Base-by-base conservation (phyloP, 2,329 filamentous ascomycete species). In the Samsoniella hepiali region DNA sequence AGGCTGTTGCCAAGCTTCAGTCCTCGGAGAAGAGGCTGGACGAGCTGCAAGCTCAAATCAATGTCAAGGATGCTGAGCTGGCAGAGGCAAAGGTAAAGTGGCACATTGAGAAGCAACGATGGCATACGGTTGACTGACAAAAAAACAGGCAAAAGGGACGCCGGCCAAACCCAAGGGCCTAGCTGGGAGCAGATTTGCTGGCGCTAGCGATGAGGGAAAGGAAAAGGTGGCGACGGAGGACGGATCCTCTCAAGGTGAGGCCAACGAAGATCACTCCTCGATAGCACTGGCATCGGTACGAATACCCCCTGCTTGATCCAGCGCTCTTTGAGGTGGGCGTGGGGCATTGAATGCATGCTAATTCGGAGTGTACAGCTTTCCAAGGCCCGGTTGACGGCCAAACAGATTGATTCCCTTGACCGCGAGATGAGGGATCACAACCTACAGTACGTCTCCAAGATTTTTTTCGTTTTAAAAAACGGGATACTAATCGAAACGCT, bases 211-310 rank as follows among this genome's bases (percentile, higher is more conserved):
- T 63, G 73, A 72, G 53, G 72, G 71, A 57, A 70, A 72, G 63
- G 63, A 64, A 36, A 64, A 62, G 8, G 71, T 68, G 56, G 73
- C 74, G 67, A 70, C 73, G 53, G 68, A 75, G 68, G 74, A 75
- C 63, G 72, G 72, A 56, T 71, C 74, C 71, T 78, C 77, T 73
- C 82, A 82, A 84, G 84, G 82, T 84, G 85, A 88, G 84, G 77
- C 77, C 73, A 77, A 78, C 70, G 81, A 84, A 71, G 86, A 88
- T 73, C 78, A 84, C 79, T 85, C 85, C 75, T 88, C 86, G 73
- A 79, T 81, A 73, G 86, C 86, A 76, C 80, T 88, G 77, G 85
- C 86, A 78, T 85, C 83, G 85, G 86, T 89, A 83, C 82, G 86
- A 79, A 72, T 76, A n/a, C 75, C 77, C 80, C 76, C 76, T 79